Conservation (phyloP, 2,329 filamentous ascomycete genomes). For the Arthrobotrys megalospora region DNA sequence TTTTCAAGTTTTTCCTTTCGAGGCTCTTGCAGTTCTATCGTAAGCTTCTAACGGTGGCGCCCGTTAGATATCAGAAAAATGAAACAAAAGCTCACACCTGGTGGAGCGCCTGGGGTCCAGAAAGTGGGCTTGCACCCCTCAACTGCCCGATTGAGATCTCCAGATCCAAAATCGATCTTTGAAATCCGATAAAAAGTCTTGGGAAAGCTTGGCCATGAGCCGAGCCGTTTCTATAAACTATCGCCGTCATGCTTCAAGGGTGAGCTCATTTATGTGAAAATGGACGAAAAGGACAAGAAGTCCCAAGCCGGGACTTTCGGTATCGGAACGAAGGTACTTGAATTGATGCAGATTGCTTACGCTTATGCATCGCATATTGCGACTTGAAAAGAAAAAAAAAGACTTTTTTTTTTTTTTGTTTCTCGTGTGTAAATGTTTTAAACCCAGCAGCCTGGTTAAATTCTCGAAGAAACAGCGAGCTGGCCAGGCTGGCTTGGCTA, state of each 20-base stretch:
- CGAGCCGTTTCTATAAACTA: slow-evolving; percentile 28
- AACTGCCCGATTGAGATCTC: slow-evolving; percentile 13
- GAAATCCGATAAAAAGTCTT: slow-evolving; percentile 16
- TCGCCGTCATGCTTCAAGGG: not conserved
- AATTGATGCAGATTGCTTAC: not conserved
- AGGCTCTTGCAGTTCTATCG: not conserved
- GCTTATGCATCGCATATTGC: slow-evolving; percentile 16
- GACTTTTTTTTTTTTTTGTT: not conserved
- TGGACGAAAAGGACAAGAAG: not conserved
- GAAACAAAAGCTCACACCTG: not conserved
- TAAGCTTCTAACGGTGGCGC: not conserved
- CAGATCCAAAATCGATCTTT: slow-evolving; percentile 10
- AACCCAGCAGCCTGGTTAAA: slow-evolving; percentile 36
- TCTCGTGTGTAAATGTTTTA: not conserved
- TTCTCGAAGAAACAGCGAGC: not conserved
- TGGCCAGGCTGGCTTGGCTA: not conserved
- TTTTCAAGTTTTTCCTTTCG: not conserved
- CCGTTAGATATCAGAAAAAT: not conserved
- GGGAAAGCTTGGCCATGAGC: slow-evolving; percentile 37
- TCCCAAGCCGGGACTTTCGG: slow-evolving; percentile 8
- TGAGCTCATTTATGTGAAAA: slow-evolving; percentile 18
- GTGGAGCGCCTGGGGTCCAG: too few species aligned
- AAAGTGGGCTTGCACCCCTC: not conserved
- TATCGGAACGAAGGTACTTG: slow-evolving; percentile 7
- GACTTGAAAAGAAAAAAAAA: not conserved